Evolutionary conservation across 495 filamentous ascomycete species (phyloP), one percentile per base, ranked within the genome.

Genomic region (Hypoxylon perforatum): DNA sequence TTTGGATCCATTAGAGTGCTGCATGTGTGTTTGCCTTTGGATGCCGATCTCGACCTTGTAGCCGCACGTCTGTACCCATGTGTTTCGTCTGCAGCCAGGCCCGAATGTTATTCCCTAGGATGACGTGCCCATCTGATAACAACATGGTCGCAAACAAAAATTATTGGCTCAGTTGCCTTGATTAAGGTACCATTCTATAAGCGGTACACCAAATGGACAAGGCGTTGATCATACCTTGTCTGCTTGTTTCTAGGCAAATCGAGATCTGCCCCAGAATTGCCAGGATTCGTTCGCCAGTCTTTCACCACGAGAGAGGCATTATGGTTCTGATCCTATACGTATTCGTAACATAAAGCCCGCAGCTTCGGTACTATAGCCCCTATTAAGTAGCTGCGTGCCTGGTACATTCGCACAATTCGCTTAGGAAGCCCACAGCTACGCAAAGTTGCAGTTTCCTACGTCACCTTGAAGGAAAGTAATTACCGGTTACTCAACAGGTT

Each of bases 201-300:
- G 45, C 7, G 19, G 14, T 14, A 30, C 19, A 10, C 12, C 2
- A 25, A 3, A 19, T 11, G 19, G 45, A 49, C 21, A 9, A 21
- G 17, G 25, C 25, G 45, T 25, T 49, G 11, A 49, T 49, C 45
- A 12, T 42, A 42, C 39, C 39, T 8, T 42, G 15, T n/a, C n/a
- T n/a, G n/a, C 41, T n/a, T 45, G 15, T 46, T 49, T 49, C 15
- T 17, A 8, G 19, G 12, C 45, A 25, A 30, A 49, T 49, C 45
- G 45, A 49, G 45, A 49, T 49, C 45, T 49, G 19, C 25, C 18
- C 45, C 45, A 23, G 45, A n/a, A 46, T n/a, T 19, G 17, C 22
- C 19, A n/a, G 2, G 44, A 23, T 25, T 25, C 4, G n/a, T 18
- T 30, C 3, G 25, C 25, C 45, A 25, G 12, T 49, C 45, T 15